Base-by-base conservation (phyloP, 306 rosid species). In the Lagenaria siceraria region DNA sequence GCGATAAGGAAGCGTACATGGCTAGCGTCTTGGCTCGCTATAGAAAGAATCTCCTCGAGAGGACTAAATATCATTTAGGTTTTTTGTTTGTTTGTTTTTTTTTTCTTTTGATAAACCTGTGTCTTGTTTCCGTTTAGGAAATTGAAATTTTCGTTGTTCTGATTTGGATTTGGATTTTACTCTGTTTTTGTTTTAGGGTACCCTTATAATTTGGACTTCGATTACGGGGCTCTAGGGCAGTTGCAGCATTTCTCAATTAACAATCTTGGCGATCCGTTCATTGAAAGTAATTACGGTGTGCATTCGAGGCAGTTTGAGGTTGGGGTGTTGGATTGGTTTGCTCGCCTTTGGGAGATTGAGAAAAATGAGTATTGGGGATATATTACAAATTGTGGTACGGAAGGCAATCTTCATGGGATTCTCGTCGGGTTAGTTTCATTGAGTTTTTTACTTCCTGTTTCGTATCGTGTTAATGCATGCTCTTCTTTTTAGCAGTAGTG, bases 291-390 rank as follows among this genome's bases (percentile, higher is more conserved):
- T 60, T 93, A 93, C 38, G 98, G 97, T 36, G 98, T 93, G 77
- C 98, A 93, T 83, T 91, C 98, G 42, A 90, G 97, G 76, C 88
- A 89, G 82, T 93, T 93, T 76, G 98, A 96, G 83, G 94, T 96
- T 24, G 99, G 98, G 52, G 98, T 96, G 65, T 86, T 96, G 76
- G 99, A 96, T 80, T 96, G 99, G 99, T 96, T 96, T 88, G 97
- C 99, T 79, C 85, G 90, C 6, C 78, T 96, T 17, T 96, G 99
- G 99, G 99, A 96, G 81, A 78, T 96, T 19, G 98, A 92, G 83
- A 96, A 90, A 83, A 78, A 77, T 38, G 97, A 96, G 78, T 96
- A 96, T 78, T 96, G 99, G 99, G 99, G 99, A n/a, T 96, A 96
- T 85, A 92, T 96, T 58, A 92, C 99, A 29, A 92, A 96, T 85